Evolutionary conservation across 1,139 yeast species (phyloP).

Genomic region (Diutina neorugosa): DNA sequence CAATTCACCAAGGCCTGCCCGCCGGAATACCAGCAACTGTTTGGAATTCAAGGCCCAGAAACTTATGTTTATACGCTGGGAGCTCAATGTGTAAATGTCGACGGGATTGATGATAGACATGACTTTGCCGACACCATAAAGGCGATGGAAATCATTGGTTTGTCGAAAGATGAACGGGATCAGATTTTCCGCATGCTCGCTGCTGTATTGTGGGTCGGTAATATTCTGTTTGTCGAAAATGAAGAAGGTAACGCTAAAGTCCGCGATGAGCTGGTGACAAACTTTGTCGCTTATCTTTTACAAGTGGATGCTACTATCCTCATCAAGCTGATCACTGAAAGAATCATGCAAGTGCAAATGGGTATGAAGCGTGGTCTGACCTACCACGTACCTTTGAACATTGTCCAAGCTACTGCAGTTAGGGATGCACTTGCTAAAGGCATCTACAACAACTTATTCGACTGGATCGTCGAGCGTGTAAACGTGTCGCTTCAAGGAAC

Average conservation of each 20-base stretch:
- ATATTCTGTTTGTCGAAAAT: conserved; percentile 74
- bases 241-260: conserved; percentile 78
- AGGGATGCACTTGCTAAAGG: conserved; percentile 95
- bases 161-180: conserved; percentile 75
- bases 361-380: conserved; percentile 86
- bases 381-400: conserved; percentile 87
- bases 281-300: conserved; percentile 83
- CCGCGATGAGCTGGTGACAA: conserved; percentile 78
- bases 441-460: conserved; percentile 81
- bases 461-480: conserved; percentile 95
- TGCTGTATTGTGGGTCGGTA: conserved; percentile 89
- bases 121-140: conserved; percentile 72
- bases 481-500: conserved; percentile 42
- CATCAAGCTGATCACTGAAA: conserved; percentile 58
- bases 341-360: conserved; percentile 83
- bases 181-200: conserved; percentile 79
- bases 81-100: conserved; percentile 76
- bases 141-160: conserved; percentile 85
- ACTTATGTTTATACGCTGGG: conserved; percentile 82
- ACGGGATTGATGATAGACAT: conserved; percentile 69
- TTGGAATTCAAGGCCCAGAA: conserved; percentile 90
- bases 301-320: conserved; percentile 66
- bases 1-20: conserved; percentile 91
- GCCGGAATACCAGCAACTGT: conserved; percentile 68
- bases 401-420: conserved; percentile 87